Base-by-base conservation (phyloP, 352 stramenopile genomes). In the Phytopythium aichiense region DNA sequence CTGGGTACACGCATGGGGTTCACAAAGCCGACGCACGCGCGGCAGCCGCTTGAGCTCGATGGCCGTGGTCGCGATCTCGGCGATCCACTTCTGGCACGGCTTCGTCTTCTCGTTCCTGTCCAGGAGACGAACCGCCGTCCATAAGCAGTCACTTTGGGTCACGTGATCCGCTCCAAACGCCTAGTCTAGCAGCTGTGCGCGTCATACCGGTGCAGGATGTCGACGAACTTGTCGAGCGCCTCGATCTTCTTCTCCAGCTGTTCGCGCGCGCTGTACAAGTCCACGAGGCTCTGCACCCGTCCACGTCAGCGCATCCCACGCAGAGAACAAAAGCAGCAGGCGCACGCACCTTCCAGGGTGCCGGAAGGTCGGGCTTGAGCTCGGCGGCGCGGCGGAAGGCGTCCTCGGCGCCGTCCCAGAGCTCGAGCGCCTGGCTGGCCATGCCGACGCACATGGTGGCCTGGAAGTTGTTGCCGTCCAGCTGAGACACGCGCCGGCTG, bases 391-490 rank as follows among this genome's bases (percentile, higher is more conserved):
- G 77, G 0, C 71, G 73, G 54, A 86, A 90, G 40, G 87, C 84
- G 6, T 81, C 74, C 60, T 94, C 83, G 12, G 77, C 75, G 56
- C 92, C 79, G 35, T 87, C 76, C 70, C 73, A 92, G 81, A 92
- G 65, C 46, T 91, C 58, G 16, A 95, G 64, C 48, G 91, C 73
- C 66, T 89, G 87, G 58, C 71, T 87, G n/a, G 84, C 76, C 60
- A 93, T 67, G 22, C 87, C 87, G 46, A 93, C 74, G 51, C 81
- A 91, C 72, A 95, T 82, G 49, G 93, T 78, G 35, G 84, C 87
- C 61, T 92, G 81, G 50, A 93, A 94, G 68, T 88, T 94, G 71
- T 73, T 87, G 25, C 79, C 68, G 54, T 90, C 83, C 35, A 94
- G 83, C 70, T 94, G 84, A 53, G 82, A 74, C 48, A 93, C 85